These are phyloP conservation scores for Straminergon stramineum DNA, from an alignment of 225 moss, liverwort and hornwort genomes.

Conservation along the genomic window DNA sequence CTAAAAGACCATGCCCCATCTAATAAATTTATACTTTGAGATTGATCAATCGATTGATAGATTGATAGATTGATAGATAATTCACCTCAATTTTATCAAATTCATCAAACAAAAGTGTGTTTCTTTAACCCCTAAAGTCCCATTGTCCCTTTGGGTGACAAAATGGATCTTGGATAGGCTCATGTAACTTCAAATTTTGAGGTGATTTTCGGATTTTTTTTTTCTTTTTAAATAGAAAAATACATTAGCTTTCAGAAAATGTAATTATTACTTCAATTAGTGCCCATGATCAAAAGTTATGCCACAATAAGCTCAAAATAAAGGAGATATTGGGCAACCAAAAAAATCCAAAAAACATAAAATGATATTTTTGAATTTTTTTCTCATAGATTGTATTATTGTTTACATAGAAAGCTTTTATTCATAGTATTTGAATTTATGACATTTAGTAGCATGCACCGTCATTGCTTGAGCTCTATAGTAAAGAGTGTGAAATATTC, in stretches of 20 bases:
- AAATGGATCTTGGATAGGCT: rapidly evolving
- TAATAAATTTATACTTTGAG: neutral
- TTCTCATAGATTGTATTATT: neutral
- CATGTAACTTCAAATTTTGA: neutral
- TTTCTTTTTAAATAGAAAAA: neutral
- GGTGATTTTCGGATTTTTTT: neutral
- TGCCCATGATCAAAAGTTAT: neutral
- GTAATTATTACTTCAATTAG: neutral
- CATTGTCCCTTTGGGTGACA: rapidly evolving
- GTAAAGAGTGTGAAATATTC: neutral
- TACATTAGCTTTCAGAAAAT: neutral
- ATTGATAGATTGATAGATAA: too few species aligned
- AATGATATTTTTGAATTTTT: neutral
- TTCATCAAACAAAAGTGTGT: neutral
- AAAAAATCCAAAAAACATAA: neutral
- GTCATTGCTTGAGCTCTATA: neutral
- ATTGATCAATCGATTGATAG: too few species aligned
- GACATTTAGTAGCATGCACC: neutral
- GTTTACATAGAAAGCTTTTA: rapidly evolving
- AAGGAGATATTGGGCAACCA: rapidly evolving
- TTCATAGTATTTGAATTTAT: neutral
- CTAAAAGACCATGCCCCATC: too few species aligned
- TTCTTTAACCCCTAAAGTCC: neutral
- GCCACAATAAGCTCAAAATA: neutral
- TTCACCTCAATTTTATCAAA: neutral